phyloP scores from a whole-genome alignment of 2,329 filamentous ascomycete genomes.

The Aureobasidium sp. region DNA sequence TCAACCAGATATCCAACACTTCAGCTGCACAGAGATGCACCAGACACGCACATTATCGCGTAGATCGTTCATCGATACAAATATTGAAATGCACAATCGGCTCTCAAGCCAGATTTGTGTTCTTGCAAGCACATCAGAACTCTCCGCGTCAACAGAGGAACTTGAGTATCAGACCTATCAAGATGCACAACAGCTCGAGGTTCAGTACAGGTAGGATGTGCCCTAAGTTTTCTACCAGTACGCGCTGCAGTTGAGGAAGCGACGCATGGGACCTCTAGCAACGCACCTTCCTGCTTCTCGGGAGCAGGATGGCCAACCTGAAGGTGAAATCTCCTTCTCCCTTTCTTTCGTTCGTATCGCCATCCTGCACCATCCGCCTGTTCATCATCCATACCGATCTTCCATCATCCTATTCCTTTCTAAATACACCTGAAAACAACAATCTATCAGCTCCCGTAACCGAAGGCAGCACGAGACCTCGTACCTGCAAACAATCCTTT shows the following conservation, averaged over 20 bases:
- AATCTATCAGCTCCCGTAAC: neutral
- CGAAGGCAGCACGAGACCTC: slow-evolving; percentile 5
- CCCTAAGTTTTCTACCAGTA: neutral
- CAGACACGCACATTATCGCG: neutral
- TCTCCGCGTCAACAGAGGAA: neutral
- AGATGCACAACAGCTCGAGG: neutral
- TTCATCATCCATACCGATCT: neutral
- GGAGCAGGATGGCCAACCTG: neutral
- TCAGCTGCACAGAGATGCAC: neutral
- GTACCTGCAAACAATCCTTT: neutral
- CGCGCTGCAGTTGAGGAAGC: neutral
- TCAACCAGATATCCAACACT: neutral
- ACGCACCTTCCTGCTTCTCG: neutral
- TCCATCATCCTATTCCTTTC: neutral
- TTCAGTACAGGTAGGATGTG: too few relatives aligned
- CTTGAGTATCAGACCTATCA: neutral
- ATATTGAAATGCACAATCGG: neutral
- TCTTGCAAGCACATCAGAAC: neutral
- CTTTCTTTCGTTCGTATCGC: neutral
- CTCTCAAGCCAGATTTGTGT: neutral
- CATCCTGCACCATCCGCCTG: neutral
- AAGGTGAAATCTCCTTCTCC: neutral
- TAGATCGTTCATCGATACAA: neutral
- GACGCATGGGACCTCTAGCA: neutral
- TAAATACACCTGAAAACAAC: neutral